Evolutionary conservation across 208 protist species (phyloP).

Genomic region (Leishmania tarentolae): DNA sequence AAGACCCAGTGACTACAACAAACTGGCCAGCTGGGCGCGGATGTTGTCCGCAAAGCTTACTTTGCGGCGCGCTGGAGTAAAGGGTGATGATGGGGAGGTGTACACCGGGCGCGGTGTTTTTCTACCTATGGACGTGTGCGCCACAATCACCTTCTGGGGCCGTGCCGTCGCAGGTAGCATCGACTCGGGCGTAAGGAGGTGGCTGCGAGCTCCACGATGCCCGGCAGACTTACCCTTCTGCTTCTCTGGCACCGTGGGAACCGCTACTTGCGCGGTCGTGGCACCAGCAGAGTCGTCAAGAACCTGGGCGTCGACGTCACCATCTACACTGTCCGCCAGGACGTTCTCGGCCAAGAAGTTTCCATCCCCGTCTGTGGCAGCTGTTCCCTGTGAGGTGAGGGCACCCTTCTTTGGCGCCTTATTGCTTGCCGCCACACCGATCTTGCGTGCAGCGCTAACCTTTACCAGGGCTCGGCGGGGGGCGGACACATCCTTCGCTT

Average conservation of each 20-base stretch:
- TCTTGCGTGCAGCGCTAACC: not conserved
- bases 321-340: not conserved
- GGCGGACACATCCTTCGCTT: not conserved
- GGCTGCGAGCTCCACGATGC: slow-evolving; percentile 11
- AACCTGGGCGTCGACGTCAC: not conserved
- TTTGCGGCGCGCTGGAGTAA: slow-evolving; percentile 11
- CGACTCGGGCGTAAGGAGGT: slow-evolving; percentile 8
- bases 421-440: not conserved
- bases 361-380: not conserved
- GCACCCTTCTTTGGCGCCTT: not conserved
- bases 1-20: slow-evolving; percentile 7
- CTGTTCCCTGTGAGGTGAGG: not conserved
- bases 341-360: slow-evolving; percentile 11
- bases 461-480: not conserved
- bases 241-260: not conserved
- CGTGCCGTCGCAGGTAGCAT: slow-evolving; percentile 25
- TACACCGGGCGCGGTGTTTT: slow-evolving; percentile 3
- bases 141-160: slow-evolving; percentile 19
- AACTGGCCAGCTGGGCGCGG: slow-evolving; percentile 24
- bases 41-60: slow-evolving; percentile 23
- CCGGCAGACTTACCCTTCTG: not conserved
- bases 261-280: not conserved
- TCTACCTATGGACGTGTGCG: slow-evolving; percentile 6
- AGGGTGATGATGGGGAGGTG: slow-evolving; percentile 7
- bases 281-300: not conserved